Evolutionary conservation across 2,329 filamentous ascomycete species (phyloP).

Genomic region (Fusarium protoensiforme): DNA sequence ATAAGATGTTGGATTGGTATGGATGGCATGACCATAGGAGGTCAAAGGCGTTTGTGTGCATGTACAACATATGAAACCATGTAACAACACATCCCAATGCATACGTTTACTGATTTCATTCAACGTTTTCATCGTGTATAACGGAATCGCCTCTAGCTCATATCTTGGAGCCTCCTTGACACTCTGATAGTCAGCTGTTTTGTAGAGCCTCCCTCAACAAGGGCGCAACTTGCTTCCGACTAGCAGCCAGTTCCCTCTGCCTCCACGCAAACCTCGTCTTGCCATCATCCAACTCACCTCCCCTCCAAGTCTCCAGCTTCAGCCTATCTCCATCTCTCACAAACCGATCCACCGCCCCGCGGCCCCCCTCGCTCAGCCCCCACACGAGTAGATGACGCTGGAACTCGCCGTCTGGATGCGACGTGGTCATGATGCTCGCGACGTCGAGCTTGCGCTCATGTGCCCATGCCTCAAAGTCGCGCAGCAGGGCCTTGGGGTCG

Average conservation of each 20-base stretch:
- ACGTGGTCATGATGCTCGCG: slow-evolving; percentile 77
- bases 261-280: slow-evolving; percentile 72
- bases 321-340: slow-evolving; percentile 59
- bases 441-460: slow-evolving; percentile 70
- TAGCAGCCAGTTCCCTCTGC: slow-evolving; percentile 70
- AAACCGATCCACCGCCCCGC: slow-evolving; percentile 66
- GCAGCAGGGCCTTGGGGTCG: slow-evolving; percentile 57
- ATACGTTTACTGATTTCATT: background rate
- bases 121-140: background rate
- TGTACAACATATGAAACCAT: slow-evolving; percentile 16
- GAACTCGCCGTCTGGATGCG: slow-evolving; percentile 65
- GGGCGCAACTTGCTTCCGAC: slow-evolving; percentile 76
- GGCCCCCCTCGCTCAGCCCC: slow-evolving; percentile 63
- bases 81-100: slow-evolving; percentile 19
- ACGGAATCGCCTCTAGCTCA: background rate
- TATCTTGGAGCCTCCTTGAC: slow-evolving; percentile 13
- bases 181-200: slow-evolving; percentile 30
- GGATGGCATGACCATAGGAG: background rate
- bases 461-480: slow-evolving; percentile 63
- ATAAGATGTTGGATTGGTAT: background rate
- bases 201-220: slow-evolving; percentile 69
- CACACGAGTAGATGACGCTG: slow-evolving; percentile 75
- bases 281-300: slow-evolving; percentile 57
- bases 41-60: background rate
- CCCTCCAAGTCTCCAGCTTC: slow-evolving; percentile 65